These are phyloP conservation scores for Candida alai DNA, from an alignment of 805 yeast genomes.

Conservation along the genomic window DNA sequence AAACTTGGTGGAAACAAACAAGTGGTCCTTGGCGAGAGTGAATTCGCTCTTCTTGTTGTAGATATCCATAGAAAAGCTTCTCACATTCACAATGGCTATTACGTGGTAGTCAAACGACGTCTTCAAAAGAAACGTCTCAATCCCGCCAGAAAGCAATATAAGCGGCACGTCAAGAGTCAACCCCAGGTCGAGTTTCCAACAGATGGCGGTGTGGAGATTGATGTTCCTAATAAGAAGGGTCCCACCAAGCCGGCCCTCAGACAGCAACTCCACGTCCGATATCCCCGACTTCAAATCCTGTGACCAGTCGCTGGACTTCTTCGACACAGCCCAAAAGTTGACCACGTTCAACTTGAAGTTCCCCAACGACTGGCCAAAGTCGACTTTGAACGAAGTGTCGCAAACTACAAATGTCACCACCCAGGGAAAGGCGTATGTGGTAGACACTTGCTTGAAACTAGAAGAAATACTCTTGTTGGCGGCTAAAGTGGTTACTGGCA, in stretches of 20 bases:
- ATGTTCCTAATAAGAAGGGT: constrained; percentile 46
- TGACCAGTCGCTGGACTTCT: constrained; percentile 64
- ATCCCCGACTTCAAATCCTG: constrained; percentile 66
- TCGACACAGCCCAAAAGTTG: constrained; percentile 63
- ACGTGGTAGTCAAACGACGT: constrained; percentile 82
- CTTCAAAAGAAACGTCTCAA: constrained; percentile 54
- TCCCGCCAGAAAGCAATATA: constrained; percentile 56
- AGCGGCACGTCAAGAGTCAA: constrained; percentile 56
- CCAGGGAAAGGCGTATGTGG: constrained; percentile 73
- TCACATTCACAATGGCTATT: constrained; percentile 60
- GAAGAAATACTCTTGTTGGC: constrained; percentile 37
- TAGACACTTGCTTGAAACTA: constrained; percentile 53
- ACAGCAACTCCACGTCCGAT: constrained; percentile 45
- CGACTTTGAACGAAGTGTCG: constrained; percentile 54
- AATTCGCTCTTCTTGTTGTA: constrained; percentile 62
- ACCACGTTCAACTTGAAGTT: constrained; percentile 51
- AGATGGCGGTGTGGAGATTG: constrained; percentile 59
- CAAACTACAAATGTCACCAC: constrained; percentile 53
- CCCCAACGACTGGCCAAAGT: constrained; percentile 84
- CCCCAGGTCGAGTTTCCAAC: constrained; percentile 55
- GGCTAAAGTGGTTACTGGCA: constrained; percentile 16
- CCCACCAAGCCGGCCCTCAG: constrained; percentile 84
- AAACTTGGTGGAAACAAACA: constrained; percentile 49
- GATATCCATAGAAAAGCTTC: constrained; percentile 48
- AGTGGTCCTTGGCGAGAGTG: constrained; percentile 52